Base-by-base conservation (phyloP, 768 basidiomycete genomes). In the Amanita fuliginea region DNA sequence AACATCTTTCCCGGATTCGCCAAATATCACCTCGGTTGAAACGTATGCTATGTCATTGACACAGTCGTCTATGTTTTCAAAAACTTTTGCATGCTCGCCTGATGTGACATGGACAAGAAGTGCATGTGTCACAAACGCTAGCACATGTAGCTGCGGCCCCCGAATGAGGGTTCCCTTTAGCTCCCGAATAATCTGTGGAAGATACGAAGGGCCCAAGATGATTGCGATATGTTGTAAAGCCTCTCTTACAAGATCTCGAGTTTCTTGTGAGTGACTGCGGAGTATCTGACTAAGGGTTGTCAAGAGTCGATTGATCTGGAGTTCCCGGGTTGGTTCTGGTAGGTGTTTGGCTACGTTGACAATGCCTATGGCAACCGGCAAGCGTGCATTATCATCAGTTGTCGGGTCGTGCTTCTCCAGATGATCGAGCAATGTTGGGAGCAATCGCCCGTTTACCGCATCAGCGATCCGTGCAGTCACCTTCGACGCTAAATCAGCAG, bases 201-300 rank as follows among this genome's bases (percentile, higher is more conserved):
- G 78, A 60, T 86, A 89, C 0, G 72, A 64, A 0, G 87, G 77
- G 0, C 91, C 93, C 6, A 93, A 67, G 16, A 71, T 71, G 10
- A 82, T 71, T 1, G 78, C 80, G 41, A 97, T 91, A 42, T 84
- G 86, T 59, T 80, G 83, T 6, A 96, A 65, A 0, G 91, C 85
- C 45, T 92, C 87, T 11, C 91, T 76, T 5, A 83, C 78, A 33
- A 94, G 72, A 57, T 96, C 92, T 51, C 96, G 74, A 1, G 89
- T 91, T 56, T 97, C 93, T 60, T 94, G 91, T 11, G 92, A 92
- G 56, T 80, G 85, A 62, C 91, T 96, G n/a, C 91, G 85, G 35
- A 99, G 71, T 33, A 86, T 83, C 59, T 98, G 95, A 57, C 85
- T 81, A 49, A 97, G 76, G 19, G 86, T 78, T 1, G 91, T 97